A percentile compares a stretch with the other conserved stretches of the same genome.
Evolutionary conservation across 148 eudicot genomes (phyloP).

Genomic region (Vaccinium corymbosum): DNA sequence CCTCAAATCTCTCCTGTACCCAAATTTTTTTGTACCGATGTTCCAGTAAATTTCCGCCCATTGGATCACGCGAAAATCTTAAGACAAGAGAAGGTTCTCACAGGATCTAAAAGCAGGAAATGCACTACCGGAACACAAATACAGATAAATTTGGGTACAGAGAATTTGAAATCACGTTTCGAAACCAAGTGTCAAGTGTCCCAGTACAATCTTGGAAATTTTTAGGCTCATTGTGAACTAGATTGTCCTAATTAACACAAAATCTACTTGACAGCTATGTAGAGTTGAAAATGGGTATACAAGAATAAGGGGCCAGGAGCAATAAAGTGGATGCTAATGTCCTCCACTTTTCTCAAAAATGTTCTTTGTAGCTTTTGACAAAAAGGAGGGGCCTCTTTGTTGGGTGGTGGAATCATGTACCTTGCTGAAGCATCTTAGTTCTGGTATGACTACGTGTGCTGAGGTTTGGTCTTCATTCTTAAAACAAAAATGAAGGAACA

Average conservation of each 20-base stretch:
- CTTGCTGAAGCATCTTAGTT: constrained; percentile 25
- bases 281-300: constrained; percentile 28
- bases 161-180: neutral
- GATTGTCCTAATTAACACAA: neutral
- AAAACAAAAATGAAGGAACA: constrained; percentile 1
- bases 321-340: constrained; percentile 39
- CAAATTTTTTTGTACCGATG: neutral
- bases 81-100: neutral
- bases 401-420: constrained; percentile 31
- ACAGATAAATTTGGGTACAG: neutral
- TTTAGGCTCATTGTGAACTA: neutral
- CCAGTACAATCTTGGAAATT: neutral
- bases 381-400: constrained; percentile 23
- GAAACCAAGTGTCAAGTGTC: neutral
- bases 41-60: neutral
- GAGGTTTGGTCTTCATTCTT: constrained; percentile 9
- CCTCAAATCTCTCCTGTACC: no score
- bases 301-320: constrained; percentile 28
- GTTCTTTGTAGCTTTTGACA: constrained; percentile 27
- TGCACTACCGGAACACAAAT: neutral
- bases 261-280: constrained; percentile 30
- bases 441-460: neutral
- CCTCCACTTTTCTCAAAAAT: constrained; percentile 34
- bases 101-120: neutral
- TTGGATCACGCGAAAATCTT: neutral